phyloP scores from a whole-genome alignment of 164 flowering plant species.

The Houttuynia cordata region DNA sequence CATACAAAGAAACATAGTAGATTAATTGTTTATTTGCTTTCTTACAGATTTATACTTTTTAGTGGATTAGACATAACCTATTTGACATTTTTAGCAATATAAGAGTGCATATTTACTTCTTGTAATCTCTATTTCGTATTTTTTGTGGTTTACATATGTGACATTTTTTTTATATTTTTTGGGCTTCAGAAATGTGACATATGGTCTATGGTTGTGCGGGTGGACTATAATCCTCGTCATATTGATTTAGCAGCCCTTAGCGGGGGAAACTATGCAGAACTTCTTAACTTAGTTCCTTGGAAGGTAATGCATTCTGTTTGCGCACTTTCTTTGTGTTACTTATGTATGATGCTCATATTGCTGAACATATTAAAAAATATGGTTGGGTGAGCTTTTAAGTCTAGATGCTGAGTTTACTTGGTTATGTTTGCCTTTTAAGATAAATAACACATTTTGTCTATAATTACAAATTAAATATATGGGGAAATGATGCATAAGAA shows the following conservation, averaged over 20 bases:
- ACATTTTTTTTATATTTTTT: background rate
- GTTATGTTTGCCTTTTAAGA: background rate
- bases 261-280: conserved; percentile 86
- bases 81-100: background rate
- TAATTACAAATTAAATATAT: background rate
- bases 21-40: too few relatives aligned
- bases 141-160: too few relatives aligned
- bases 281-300: conserved; percentile 86
- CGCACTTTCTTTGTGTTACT: too few relatives aligned
- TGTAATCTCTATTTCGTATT: background rate
- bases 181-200: conserved; percentile 77
- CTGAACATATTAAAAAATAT: too few relatives aligned
- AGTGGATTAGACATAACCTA: background rate
- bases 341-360: too few relatives aligned
- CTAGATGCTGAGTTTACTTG: background rate
- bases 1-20: too few relatives aligned
- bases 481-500: background rate
- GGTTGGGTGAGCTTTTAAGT: background rate
- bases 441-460: background rate
- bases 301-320: conserved; percentile 39
- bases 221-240: conserved; percentile 76
- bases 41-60: background rate
- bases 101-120: background rate
- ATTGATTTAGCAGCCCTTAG: conserved; percentile 79
- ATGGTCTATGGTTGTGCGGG: conserved; percentile 60